Conservation (phyloP, 805 yeast species). For the Brettanomyces bruxellensis region DNA sequence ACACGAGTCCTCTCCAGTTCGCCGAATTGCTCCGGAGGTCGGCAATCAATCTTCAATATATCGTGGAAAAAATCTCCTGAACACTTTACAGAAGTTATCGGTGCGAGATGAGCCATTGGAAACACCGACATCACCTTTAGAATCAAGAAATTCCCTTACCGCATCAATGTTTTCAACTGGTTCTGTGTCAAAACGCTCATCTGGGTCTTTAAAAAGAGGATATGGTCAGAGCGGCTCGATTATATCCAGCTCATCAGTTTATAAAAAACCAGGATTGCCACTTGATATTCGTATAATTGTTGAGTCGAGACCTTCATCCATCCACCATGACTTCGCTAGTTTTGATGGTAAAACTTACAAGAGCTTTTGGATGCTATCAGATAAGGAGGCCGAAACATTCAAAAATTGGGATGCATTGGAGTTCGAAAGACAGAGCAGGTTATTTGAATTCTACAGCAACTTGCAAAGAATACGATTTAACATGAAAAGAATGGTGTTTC, state of each 20-base stretch:
- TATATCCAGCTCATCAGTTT: neutral
- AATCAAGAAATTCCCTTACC: too few relatives aligned
- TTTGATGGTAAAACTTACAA: constrained; percentile 18
- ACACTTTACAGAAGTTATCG: too few relatives aligned
- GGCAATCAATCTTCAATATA: too few relatives aligned
- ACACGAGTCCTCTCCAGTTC: too few relatives aligned
- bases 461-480: constrained; percentile 19
- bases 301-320: constrained; percentile 19
- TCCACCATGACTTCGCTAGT: constrained; percentile 13
- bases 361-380: constrained; percentile 21
- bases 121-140: too few relatives aligned
- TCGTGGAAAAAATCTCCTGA: too few relatives aligned
- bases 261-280: constrained; percentile 10
- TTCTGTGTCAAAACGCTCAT: constrained; percentile 4
- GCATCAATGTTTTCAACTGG: constrained; percentile 4
- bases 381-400: constrained; percentile 14
- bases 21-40: too few relatives aligned
- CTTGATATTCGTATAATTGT: constrained; percentile 15
- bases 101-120: too few relatives aligned
- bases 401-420: constrained; percentile 19
- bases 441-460: constrained; percentile 21
- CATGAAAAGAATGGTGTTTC: constrained; percentile 17
- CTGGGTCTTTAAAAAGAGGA: too few relatives aligned
- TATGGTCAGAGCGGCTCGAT: neutral
- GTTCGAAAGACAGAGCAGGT: constrained; percentile 20